A percentile compares a stretch with the other conserved stretches of the same genome.
Evolutionary conservation across 2,329 filamentous ascomycete genomes (phyloP).

Genomic region (Sclerotiophoma versabilis): DNA sequence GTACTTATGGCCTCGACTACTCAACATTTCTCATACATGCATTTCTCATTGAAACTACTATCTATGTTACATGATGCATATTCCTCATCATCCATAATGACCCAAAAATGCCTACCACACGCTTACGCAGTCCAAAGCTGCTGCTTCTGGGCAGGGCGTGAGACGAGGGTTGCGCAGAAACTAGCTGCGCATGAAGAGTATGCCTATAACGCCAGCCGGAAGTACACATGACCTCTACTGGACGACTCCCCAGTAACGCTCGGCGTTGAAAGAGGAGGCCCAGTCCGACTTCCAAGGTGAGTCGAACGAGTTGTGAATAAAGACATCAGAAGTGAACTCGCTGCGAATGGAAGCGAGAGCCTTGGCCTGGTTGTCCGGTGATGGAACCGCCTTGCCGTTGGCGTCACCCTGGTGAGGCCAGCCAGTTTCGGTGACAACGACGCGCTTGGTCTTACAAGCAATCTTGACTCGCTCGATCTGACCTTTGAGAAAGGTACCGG

Average conservation of each 20-base stretch:
- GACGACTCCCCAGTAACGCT: slow-evolving; percentile 74
- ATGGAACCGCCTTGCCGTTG: slow-evolving; percentile 75
- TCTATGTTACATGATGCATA: slow-evolving; percentile 43
- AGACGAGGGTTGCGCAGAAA: slow-evolving; percentile 22
- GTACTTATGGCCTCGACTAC: no score
- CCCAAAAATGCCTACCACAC: slow-evolving; percentile 34
- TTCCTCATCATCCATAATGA: slow-evolving; percentile 29
- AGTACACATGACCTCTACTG: slow-evolving; percentile 7
- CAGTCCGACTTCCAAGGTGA: slow-evolving; percentile 77
- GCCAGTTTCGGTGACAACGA: slow-evolving; percentile 82
- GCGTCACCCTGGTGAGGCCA: slow-evolving; percentile 76
- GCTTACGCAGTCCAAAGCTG: slow-evolving; percentile 23
- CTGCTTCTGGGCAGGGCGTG: slow-evolving; percentile 19
- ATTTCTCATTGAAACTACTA: slow-evolving; percentile 19
- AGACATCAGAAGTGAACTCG: slow-evolving; percentile 65
- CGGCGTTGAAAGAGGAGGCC: slow-evolving; percentile 69
- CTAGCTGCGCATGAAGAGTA: slow-evolving; percentile 16
- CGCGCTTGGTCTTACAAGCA: slow-evolving; percentile 62
- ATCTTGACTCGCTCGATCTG: slow-evolving; percentile 59
- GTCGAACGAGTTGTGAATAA: slow-evolving; percentile 82
- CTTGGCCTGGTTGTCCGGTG: slow-evolving; percentile 67
- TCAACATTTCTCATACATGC: no score
- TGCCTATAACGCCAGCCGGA: neutral
- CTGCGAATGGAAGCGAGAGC: slow-evolving; percentile 71
- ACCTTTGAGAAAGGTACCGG: slow-evolving; percentile 71